These are phyloP conservation scores for Rhazya stricta DNA, from an alignment of 257 asterid genomes.

Conservation along the genomic window DNA sequence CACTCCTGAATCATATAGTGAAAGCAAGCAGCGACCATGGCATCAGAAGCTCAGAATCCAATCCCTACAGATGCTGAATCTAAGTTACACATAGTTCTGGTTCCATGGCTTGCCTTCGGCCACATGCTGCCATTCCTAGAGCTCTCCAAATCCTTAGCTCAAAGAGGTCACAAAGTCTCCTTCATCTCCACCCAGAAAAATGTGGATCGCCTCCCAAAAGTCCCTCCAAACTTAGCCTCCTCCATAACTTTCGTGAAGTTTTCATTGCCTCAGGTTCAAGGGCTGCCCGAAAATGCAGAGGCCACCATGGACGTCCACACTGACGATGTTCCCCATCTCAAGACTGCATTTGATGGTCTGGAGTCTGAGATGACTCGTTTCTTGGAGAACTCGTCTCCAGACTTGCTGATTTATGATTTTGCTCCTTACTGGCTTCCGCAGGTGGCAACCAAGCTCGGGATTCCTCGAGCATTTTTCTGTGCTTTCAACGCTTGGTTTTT, in stretches of 20 bases:
- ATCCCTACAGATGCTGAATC: background rate
- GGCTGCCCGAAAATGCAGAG: slow-evolving; percentile 28
- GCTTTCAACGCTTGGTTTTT: background rate
- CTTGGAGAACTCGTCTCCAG: slow-evolving; percentile 16
- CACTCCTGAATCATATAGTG: no score
- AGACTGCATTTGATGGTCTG: slow-evolving; percentile 28
- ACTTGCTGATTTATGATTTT: slow-evolving; percentile 29
- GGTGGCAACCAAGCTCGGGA: background rate
- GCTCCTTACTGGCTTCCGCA: slow-evolving; percentile 22
- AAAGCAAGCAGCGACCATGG: background rate
- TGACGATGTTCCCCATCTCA: slow-evolving; percentile 11
- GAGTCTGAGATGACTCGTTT: slow-evolving; percentile 4
- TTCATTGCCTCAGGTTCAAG: slow-evolving; percentile 17
- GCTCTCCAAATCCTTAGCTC: slow-evolving; percentile 27
- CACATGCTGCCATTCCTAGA: slow-evolving; percentile 33
- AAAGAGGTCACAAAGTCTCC: slow-evolving; percentile 28
- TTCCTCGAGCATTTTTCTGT: slow-evolving; percentile 4
- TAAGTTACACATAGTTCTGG: slow-evolving; percentile 22
- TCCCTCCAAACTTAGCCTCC: slow-evolving; percentile 15
- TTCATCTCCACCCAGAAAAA: slow-evolving; percentile 34
- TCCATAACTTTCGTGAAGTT: slow-evolving; percentile 17
- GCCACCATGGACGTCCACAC: slow-evolving; percentile 25
- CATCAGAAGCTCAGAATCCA: background rate
- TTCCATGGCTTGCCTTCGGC: slow-evolving; percentile 41
- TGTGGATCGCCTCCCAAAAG: slow-evolving; percentile 28